A percentile compares a stretch with the other conserved stretches of the same genome.
phyloP scores from a whole-genome alignment of 805 yeast species.

The Sporopachydermia quercuum region DNA sequence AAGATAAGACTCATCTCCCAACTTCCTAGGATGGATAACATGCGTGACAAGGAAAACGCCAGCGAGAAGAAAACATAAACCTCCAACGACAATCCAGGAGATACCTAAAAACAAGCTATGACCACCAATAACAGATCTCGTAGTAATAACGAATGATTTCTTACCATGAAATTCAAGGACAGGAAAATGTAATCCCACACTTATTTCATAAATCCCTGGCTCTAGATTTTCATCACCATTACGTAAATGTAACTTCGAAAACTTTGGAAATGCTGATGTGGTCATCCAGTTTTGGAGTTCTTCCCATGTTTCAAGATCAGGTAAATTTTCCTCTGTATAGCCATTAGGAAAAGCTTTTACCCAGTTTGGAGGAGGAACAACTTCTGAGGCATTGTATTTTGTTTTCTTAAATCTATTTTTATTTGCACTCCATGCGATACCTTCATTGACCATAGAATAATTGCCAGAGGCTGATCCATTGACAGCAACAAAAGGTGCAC shows the following conservation, averaged over 20 bases:
- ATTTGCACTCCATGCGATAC: constrained; percentile 81
- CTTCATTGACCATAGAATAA: constrained; percentile 33
- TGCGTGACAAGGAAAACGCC: constrained; percentile 68
- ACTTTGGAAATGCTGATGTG: constrained; percentile 85
- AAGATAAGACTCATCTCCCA: constrained; percentile 67
- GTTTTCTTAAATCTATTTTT: constrained; percentile 59
- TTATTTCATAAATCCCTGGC: constrained; percentile 57
- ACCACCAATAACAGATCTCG: constrained; percentile 78
- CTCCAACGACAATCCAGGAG: constrained; percentile 75
- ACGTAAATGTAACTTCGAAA: constrained; percentile 68
- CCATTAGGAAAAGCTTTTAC: constrained; percentile 65
- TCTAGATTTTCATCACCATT: constrained; percentile 42
- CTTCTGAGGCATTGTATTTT: constrained; percentile 44
- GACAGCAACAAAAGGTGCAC: constrained; percentile 27
- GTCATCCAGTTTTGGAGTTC: constrained; percentile 96
- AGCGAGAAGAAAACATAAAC: constrained; percentile 55
- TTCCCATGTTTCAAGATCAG: constrained; percentile 64
- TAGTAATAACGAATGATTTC: constrained; percentile 67
- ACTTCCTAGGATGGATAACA: constrained; percentile 65
- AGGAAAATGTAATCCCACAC: constrained; percentile 67
- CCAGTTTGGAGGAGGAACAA: constrained; percentile 96
- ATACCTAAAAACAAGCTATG: constrained; percentile 74
- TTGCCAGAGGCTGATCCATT: constrained; percentile 18
- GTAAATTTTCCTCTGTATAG: constrained; percentile 68
- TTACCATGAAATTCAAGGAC: constrained; percentile 78